A percentile compares a stretch with the other conserved stretches of the same genome.
Evolutionary conservation across 106 monocot genomes (phyloP).

Genomic region (Dendrobium officinale): DNA sequence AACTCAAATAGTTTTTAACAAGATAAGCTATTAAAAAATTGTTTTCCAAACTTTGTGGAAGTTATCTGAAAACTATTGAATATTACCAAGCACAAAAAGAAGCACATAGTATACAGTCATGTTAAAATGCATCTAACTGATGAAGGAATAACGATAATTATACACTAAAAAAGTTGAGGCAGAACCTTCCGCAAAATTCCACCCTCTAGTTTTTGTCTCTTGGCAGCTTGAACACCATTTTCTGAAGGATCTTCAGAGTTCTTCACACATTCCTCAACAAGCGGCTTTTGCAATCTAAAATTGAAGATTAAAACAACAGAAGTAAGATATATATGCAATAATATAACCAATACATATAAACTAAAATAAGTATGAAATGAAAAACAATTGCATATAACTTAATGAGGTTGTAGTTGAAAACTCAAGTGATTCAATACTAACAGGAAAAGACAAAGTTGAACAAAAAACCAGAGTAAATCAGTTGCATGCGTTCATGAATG

Average conservation of each 20-base stretch:
- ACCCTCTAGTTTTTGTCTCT: slow-evolving; percentile 81
- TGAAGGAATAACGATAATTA: not conserved
- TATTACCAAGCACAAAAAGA: not conserved
- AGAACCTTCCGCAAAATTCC: slow-evolving; percentile 50
- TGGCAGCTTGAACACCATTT: slow-evolving; percentile 48
- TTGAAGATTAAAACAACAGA: not conserved
- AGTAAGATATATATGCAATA: not conserved
- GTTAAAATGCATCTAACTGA: not conserved
- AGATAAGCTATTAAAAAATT: not conserved
- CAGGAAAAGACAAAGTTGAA: not conserved
- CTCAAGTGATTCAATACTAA: not conserved
- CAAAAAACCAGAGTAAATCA: not conserved
- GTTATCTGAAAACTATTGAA: not conserved
- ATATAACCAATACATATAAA: not conserved
- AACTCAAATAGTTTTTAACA: not conserved
- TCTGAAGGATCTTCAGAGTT: slow-evolving; percentile 27
- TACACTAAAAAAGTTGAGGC: not conserved
- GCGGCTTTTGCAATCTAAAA: slow-evolving; percentile 39
- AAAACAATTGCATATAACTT: not conserved
- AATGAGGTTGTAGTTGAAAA: not conserved
- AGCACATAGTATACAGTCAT: not conserved
- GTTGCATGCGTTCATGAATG: not conserved
- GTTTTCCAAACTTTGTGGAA: not conserved
- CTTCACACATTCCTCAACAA: slow-evolving; percentile 17
- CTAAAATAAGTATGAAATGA: not conserved